Evolutionary conservation across 176 grass and related monocot genomes (phyloP), one percentile per base, ranked within the genome.

Genomic region (Ampelocalamus luodianensis): DNA sequence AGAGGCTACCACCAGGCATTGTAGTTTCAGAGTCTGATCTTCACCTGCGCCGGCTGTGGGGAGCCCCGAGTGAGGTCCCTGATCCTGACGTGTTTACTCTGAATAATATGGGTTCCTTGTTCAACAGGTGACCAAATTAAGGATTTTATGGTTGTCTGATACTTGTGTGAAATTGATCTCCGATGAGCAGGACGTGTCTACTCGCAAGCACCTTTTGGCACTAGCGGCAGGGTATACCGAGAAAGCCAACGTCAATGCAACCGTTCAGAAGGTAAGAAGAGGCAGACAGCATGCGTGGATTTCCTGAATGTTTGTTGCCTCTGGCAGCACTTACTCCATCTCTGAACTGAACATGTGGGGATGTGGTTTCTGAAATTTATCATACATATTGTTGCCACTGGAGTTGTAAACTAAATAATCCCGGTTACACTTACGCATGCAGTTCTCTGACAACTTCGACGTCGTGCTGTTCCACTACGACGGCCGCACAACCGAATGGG

Each of bases 1-100:
- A 85, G 71, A 79, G 61, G 70, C 65, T 94, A 79, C 90, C 92
- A 0, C 87, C 89, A 0, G 71, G 80, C 5, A 91, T 94, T 36
- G 20, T 89, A 0, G 86, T 46, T 0, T 5, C 12, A 51, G 86
- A 94, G 9, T 77, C 92, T 9, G 92, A 94, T 60, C 56, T 91
- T 82, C 87, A 89, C 39, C 60, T 79, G 6, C 86, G 88, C 20
- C 72, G 92, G 36, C 82, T 89, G 13, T 91, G 92, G 92, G 89
- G 92, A 63, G 45, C 86, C 17, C 87, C 89, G 34, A 62, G 23
- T 20, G 76, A 91, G 70, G 89, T 91, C 24, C 8, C 61, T 63
- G 6, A 46, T 44, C 32, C 23, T 46, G 10, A 65, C 51, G 17
- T 54, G 17, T 2, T 17, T 20, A 27, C n/a, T 11, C 23, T 27